These are phyloP conservation scores for Papiliotrema fonsecae DNA, from an alignment of 1,284 basidiomycete species.

Conservation along the genomic window DNA sequence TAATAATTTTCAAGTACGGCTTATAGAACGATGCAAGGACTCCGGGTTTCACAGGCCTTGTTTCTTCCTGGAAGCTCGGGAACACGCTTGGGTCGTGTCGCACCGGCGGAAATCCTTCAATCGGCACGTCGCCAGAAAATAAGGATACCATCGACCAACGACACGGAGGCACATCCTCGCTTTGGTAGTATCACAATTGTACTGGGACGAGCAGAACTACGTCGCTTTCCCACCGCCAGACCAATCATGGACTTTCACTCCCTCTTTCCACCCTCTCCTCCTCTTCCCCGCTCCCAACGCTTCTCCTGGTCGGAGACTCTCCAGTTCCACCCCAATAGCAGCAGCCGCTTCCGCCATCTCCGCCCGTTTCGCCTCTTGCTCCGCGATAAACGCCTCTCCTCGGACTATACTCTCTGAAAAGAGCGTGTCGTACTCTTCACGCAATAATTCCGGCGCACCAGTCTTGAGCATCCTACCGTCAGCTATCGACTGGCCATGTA, in stretches of 20 bases:
- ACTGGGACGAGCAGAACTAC: no score
- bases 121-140: no score
- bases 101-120: no score
- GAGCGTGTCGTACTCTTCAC: conserved; percentile 62
- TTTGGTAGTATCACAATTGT: no score
- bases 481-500: background rate
- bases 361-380: conserved; percentile 46
- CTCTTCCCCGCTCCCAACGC: conserved; percentile 18
- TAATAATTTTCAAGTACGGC: no score
- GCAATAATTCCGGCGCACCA: conserved; percentile 68
- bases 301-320: conserved; percentile 45
- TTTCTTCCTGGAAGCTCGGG: no score
- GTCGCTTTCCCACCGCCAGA: no score
- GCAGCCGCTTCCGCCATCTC: conserved; percentile 33
- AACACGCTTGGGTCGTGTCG: no score
- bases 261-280: conserved; percentile 35
- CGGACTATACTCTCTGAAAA: conserved; percentile 24
- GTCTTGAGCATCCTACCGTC: conserved; percentile 66
- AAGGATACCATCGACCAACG: no score
- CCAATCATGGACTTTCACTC: conserved; percentile 64
- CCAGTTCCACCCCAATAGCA: conserved; percentile 31
- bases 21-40: no score
- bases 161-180: no score
- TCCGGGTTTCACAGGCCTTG: no score
- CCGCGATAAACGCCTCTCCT: conserved; percentile 37